These are phyloP conservation scores for Leccinum boreale DNA, from an alignment of 768 basidiomycete species.

Conservation along the genomic window DNA sequence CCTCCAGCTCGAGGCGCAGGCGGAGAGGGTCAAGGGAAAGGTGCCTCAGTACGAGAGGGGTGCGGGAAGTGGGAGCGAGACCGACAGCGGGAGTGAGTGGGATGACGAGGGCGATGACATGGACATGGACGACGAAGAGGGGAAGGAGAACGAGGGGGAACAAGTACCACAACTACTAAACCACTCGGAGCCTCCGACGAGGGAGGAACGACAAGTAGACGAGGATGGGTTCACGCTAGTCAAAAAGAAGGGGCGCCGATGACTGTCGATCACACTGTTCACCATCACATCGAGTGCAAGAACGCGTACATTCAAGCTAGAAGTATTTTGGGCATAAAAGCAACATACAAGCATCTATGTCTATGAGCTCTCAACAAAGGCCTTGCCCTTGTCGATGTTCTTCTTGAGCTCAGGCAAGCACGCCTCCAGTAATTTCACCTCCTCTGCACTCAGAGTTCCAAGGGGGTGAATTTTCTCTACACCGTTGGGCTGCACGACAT, in stretches of 20 bases:
- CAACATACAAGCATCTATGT: constrained; percentile 11
- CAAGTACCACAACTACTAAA: constrained; percentile 58
- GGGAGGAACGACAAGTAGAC: constrained; percentile 71
- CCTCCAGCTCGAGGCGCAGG: constrained; percentile 58
- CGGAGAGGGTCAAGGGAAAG: constrained; percentile 56
- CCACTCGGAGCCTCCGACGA: constrained; percentile 27
- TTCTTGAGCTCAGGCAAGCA: constrained; percentile 92
- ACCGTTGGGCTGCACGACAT: constrained; percentile 59
- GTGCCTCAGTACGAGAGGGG: constrained; percentile 47
- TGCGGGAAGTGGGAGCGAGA: constrained; percentile 31
- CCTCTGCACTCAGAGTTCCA: constrained; percentile 74
- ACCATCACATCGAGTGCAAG: background rate
- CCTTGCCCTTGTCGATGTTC: constrained; percentile 96
- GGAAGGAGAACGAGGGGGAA: constrained; percentile 42
- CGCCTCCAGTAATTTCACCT: constrained; percentile 82
- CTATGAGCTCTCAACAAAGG: constrained; percentile 54
- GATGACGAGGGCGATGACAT: constrained; percentile 35
- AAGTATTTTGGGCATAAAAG: constrained; percentile 20
- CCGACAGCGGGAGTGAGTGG: constrained; percentile 44
- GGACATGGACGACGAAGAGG: constrained; percentile 18
- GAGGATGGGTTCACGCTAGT: constrained; percentile 93
- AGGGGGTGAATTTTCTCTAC: constrained; percentile 90
- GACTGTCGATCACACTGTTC: constrained; percentile 5
- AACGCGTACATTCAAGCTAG: constrained; percentile 8
- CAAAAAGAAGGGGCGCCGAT: constrained; percentile 50